A percentile compares a stretch with the other conserved stretches of the same genome.
Conservation (phyloP, 164 flowering plant genomes). For the Houttuynia cordata region DNA sequence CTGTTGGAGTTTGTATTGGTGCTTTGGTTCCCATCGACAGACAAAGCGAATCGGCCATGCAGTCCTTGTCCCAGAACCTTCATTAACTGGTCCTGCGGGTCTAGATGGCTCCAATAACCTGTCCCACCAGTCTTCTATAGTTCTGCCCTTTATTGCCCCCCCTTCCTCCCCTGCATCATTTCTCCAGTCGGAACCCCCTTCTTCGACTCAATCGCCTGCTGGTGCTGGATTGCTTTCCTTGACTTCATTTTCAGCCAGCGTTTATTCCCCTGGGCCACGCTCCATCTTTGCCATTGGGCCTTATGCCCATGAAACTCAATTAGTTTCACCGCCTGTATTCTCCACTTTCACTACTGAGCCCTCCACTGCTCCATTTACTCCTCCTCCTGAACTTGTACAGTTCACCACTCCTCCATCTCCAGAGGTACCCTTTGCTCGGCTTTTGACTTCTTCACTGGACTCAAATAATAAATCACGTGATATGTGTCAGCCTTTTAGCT, state of each 20-base stretch:
- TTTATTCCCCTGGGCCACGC: conserved; percentile 71
- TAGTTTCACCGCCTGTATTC: conserved; percentile 94
- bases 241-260: conserved; percentile 42
- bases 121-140: conserved; percentile 27
- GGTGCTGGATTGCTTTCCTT: conserved; percentile 45
- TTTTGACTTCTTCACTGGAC: conserved; percentile 37
- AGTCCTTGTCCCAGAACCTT: conserved; percentile 52
- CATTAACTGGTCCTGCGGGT: conserved; percentile 16
- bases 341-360: conserved; percentile 91
- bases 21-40: conserved; percentile 61
- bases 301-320: conserved; percentile 88
- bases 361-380: conserved; percentile 93
- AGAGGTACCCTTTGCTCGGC: conserved; percentile 92
- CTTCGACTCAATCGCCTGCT: conserved; percentile 68
- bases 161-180: conserved; percentile 98
- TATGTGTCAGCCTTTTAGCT: conserved; percentile 27
- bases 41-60: conserved; percentile 73
- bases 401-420: conserved; percentile 97
- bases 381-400: conserved; percentile 88
- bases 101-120: conserved; percentile 26
- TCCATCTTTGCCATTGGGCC: conserved; percentile 94
- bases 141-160: conserved; percentile 81
- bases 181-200: conserved; percentile 78
- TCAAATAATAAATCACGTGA: conserved; percentile 27
- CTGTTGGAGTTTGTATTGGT: conserved; percentile 72